These are phyloP conservation scores for Cornus kousa DNA, from an alignment of 148 eudicot species.

Conservation along the genomic window DNA sequence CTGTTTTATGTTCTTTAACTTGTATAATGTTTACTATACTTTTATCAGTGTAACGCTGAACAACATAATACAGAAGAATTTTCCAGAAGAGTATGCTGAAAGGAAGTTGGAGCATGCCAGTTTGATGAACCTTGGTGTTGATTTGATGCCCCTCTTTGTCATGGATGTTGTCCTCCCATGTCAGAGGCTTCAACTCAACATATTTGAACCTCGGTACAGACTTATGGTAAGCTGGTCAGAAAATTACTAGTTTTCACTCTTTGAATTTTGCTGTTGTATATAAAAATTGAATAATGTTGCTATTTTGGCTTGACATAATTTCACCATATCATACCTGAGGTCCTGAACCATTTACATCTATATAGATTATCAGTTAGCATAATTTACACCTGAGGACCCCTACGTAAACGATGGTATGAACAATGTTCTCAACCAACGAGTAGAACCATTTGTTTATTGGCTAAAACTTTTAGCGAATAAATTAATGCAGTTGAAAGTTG, in stretches of 20 bases:
- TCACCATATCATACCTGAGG: background rate
- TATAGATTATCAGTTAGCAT: background rate
- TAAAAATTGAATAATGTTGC: background rate
- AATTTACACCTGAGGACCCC: background rate
- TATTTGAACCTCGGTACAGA: conserved; percentile 99
- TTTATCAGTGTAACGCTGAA: conserved; percentile 86
- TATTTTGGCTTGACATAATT: background rate
- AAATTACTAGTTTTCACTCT: background rate
- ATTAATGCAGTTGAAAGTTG: background rate
- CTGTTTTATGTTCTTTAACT: background rate
- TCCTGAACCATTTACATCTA: background rate
- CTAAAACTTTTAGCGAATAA: background rate
- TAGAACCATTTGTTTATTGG: background rate
- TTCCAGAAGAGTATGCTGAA: conserved; percentile 87
- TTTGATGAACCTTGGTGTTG: conserved; percentile 63
- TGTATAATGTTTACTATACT: conserved; percentile 9
- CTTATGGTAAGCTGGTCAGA: conserved; percentile 73
- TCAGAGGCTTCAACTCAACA: conserved; percentile 82
- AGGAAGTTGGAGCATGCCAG: conserved; percentile 77
- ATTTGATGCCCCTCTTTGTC: conserved; percentile 94
- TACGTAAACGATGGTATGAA: background rate
- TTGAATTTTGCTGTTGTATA: background rate
- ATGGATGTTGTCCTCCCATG: conserved; percentile 96
- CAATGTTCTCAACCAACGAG: background rate
- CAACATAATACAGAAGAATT: conserved; percentile 84